phyloP scores from a whole-genome alignment of 768 basidiomycete genomes.

The Daedaleopsis sinensis region DNA sequence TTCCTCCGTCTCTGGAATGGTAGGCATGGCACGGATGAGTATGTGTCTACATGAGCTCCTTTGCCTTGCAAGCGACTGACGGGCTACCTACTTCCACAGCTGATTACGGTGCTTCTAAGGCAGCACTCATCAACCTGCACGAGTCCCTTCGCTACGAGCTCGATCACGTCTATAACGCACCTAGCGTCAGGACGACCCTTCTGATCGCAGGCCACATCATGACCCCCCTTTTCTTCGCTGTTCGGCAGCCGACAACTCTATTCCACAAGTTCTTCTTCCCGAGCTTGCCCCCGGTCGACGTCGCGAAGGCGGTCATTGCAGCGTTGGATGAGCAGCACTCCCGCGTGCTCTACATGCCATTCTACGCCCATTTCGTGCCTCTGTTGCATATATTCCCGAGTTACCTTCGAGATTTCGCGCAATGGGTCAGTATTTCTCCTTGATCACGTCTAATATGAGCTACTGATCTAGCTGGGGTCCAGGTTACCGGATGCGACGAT shows the following conservation, averaged over 20 bases:
- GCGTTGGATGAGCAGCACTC: slow-evolving; percentile 84
- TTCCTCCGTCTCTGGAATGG: slow-evolving; percentile 72
- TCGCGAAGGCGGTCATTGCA: slow-evolving; percentile 82
- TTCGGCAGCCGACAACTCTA: slow-evolving; percentile 49
- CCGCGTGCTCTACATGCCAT: slow-evolving; percentile 69
- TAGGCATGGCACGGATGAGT: slow-evolving; percentile 80
- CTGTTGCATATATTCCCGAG: slow-evolving; percentile 64
- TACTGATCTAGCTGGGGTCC: slow-evolving; percentile 16
- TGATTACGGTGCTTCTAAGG: slow-evolving; percentile 93
- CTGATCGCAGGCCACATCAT: slow-evolving; percentile 79
- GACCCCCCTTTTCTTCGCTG: slow-evolving; percentile 76
- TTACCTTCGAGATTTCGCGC: slow-evolving; percentile 71
- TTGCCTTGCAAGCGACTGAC: background rate
- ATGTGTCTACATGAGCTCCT: slow-evolving; percentile 30
- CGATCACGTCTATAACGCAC: slow-evolving; percentile 75
- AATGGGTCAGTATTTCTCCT: slow-evolving; percentile 57
- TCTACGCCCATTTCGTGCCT: slow-evolving; percentile 66
- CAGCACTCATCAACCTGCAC: slow-evolving; percentile 79
- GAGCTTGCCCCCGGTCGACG: slow-evolving; percentile 65
- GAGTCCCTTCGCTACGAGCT: slow-evolving; percentile 89
- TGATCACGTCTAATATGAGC: background rate
- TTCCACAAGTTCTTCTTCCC: slow-evolving; percentile 79
- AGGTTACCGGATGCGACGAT: slow-evolving; percentile 73
- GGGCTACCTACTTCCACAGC: slow-evolving; percentile 41
- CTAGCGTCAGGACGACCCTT: slow-evolving; percentile 85